These are phyloP conservation scores for Suhomyces pyralidae DNA, from an alignment of 805 yeast genomes.

Conservation along the genomic window DNA sequence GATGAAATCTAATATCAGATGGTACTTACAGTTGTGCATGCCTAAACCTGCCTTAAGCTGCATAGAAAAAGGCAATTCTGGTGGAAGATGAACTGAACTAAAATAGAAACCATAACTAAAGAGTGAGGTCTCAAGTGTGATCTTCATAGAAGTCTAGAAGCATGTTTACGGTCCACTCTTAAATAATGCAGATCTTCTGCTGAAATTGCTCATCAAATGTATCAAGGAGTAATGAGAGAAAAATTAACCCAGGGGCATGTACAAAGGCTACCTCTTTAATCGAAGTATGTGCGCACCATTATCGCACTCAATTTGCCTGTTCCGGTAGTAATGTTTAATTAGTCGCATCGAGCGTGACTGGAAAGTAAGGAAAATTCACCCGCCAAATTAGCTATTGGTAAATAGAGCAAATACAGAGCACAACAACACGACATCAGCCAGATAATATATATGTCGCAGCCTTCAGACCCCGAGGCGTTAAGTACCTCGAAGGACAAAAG, in stretches of 20 bases:
- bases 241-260: neutral
- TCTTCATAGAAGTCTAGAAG: neutral
- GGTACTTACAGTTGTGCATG: neutral
- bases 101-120: neutral
- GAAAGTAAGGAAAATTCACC: neutral
- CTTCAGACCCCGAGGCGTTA: neutral
- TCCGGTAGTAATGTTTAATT: neutral
- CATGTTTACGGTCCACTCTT: neutral
- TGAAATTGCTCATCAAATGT: neutral
- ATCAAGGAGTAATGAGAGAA: neutral
- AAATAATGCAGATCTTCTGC: neutral
- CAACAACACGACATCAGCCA: neutral
- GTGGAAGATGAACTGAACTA: neutral
- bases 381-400: neutral
- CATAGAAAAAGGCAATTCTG: neutral
- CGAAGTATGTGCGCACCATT: neutral
- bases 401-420: neutral
- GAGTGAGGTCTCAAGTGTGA: neutral
- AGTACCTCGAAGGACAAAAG: constrained; percentile 7
- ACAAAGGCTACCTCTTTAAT: neutral
- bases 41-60: neutral
- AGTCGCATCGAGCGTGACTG: neutral
- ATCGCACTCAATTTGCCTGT: neutral
- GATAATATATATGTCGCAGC: neutral
- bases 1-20: neutral